These are phyloP conservation scores for Entelexis paramagnoliae DNA, from an alignment of 1,139 yeast species.

Conservation along the genomic window DNA sequence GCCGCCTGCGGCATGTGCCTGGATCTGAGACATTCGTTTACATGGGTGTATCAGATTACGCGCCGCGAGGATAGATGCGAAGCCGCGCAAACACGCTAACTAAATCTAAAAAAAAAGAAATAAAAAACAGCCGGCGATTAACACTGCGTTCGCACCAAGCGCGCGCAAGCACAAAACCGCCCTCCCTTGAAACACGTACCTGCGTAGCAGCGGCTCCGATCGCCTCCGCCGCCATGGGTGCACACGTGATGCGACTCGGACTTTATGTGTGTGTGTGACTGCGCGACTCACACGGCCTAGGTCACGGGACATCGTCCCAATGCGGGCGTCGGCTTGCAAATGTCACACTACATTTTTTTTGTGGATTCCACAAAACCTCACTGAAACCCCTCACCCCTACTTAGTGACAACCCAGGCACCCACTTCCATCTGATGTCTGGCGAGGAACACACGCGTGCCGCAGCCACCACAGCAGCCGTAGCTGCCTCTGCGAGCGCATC, in stretches of 20 bases:
- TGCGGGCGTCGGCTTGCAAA: constrained; percentile 7
- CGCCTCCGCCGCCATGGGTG: not conserved
- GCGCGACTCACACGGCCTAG: constrained; percentile 7
- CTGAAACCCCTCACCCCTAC: constrained; percentile 1
- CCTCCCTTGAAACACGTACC: too few relatives aligned
- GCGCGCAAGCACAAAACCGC: too few relatives aligned
- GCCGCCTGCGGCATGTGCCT: not conserved
- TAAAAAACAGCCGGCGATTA: too few relatives aligned
- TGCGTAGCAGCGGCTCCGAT: too few relatives aligned
- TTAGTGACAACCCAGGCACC: constrained; percentile 5
- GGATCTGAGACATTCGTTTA: not conserved
- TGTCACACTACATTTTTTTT: constrained; percentile 6
- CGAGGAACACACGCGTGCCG: constrained; percentile 8
- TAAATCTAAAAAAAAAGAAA: too few relatives aligned
- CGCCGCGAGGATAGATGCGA: not conserved
- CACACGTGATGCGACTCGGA: not conserved
- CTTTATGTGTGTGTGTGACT: not conserved
- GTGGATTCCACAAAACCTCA: not conserved
- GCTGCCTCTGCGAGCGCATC: constrained; percentile 1
- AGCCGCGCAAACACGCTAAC: not conserved
- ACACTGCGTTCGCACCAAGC: too few relatives aligned
- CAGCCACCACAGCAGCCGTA: constrained; percentile 2
- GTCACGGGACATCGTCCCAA: constrained; percentile 1
- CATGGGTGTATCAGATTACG: not conserved
- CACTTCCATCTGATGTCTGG: constrained; percentile 6